Percentiles rank a stretch among this genome's conserved stretches.
These are phyloP conservation scores for Triticum dicoccoides DNA, from an alignment of 176 grass and related monocot species.

Conservation along the genomic window DNA sequence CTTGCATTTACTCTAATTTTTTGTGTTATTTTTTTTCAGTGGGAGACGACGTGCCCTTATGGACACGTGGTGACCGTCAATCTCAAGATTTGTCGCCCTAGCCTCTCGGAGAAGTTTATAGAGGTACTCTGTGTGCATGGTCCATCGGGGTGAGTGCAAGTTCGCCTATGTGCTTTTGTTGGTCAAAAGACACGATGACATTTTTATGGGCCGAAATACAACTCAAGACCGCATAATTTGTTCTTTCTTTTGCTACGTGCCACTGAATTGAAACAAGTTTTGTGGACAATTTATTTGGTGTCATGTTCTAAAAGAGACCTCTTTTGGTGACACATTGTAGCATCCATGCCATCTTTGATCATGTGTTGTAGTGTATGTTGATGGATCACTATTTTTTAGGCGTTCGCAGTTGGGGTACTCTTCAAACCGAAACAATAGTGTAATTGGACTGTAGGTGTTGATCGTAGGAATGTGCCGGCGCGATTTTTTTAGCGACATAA, in stretches of 20 bases:
- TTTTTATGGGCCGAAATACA: background rate
- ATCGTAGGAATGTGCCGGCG: background rate
- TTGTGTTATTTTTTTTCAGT: background rate
- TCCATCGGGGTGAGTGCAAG: background rate
- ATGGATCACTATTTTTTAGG: background rate
- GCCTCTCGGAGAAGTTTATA: too few relatives aligned
- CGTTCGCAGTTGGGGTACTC: too few relatives aligned
- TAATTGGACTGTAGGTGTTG: background rate
- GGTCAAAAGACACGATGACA: background rate
- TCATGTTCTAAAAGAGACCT: too few relatives aligned
- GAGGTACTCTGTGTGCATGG: too few relatives aligned
- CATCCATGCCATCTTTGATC: background rate
- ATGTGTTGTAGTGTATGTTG: background rate
- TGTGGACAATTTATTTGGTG: background rate
- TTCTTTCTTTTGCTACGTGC: background rate
- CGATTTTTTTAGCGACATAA: background rate
- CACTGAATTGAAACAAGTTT: background rate
- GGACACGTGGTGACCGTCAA: background rate
- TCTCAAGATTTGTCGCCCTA: background rate
- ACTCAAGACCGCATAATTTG: too few relatives aligned
- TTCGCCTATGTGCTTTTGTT: background rate
- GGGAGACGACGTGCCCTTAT: background rate
- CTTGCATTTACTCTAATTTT: background rate
- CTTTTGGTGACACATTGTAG: background rate
- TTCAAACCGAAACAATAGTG: background rate